phyloP scores from a whole-genome alignment of 2,329 filamentous ascomycete species.

The Botryosphaeria agaves region DNA sequence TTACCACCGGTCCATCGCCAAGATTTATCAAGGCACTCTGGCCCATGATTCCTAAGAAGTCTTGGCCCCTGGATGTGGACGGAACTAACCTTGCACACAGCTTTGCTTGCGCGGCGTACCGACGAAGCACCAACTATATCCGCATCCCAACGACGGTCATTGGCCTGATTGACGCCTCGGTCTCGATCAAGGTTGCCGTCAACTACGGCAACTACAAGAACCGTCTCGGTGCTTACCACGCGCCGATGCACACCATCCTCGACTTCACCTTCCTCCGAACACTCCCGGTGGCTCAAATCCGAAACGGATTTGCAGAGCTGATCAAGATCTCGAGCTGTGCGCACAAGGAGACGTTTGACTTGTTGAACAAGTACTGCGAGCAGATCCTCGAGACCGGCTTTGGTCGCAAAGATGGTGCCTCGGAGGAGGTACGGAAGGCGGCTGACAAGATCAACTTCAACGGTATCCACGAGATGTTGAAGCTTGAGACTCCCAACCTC shows the following conservation, averaged over 20 bases:
- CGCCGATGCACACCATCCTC: conserved; percentile 53
- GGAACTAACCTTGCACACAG: conserved; percentile 19
- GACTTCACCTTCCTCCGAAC: conserved; percentile 58
- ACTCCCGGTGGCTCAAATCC: conserved; percentile 47
- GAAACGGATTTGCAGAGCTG: conserved; percentile 57
- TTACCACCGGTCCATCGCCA: conserved; percentile 17
- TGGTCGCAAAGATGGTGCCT: conserved; percentile 39
- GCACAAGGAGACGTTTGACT: conserved; percentile 45
- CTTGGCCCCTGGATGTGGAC: conserved; percentile 5
- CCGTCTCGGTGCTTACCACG: conserved; percentile 54
- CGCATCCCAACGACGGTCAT: conserved; percentile 60
- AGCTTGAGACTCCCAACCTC: conserved; percentile 54
- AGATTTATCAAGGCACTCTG: conserved; percentile 32
- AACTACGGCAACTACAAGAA: conserved; percentile 67
- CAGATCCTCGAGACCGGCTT: conserved; percentile 47
- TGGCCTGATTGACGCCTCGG: conserved; percentile 56
- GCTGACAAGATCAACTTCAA: conserved; percentile 52
- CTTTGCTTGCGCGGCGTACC: conserved; percentile 54
- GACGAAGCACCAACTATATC: conserved; percentile 57
- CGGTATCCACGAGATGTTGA: conserved; percentile 55
- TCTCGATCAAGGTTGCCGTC: conserved; percentile 63
- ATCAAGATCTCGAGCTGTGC: conserved; percentile 62
- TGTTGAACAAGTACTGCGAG: conserved; percentile 54
- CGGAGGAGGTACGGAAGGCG: conserved; percentile 37
- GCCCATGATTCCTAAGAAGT: conserved; percentile 18